Evolutionary conservation across 306 rosid species (phyloP).

Genomic region (Corylus avellana): DNA sequence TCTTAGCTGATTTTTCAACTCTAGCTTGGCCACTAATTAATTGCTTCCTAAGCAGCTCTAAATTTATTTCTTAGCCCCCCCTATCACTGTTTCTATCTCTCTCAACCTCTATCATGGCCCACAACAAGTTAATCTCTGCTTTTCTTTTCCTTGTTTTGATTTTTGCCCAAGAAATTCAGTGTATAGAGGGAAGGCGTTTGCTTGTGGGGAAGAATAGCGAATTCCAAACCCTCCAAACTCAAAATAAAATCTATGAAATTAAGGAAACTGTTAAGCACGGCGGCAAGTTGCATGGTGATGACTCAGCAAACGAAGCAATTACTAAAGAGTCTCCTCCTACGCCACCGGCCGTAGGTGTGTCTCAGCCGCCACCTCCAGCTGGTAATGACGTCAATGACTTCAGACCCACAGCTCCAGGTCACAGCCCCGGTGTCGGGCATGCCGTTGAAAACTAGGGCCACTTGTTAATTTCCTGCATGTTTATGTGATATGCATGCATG

Average conservation of each 20-base stretch:
- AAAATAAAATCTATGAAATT: background rate
- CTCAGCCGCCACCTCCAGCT: slow-evolving; percentile 28
- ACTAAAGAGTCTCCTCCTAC: slow-evolving; percentile 32
- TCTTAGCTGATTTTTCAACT: background rate
- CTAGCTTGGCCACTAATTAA: background rate
- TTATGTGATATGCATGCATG: background rate
- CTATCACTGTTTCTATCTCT: no score
- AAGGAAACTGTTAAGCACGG: background rate
- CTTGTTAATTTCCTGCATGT: background rate
- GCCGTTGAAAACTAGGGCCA: slow-evolving; percentile 43
- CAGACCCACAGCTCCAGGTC: slow-evolving; percentile 76
- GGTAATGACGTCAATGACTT: slow-evolving; percentile 32
- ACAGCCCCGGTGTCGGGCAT: slow-evolving; percentile 80
- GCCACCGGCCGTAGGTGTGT: slow-evolving; percentile 18
- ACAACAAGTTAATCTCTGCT: slow-evolving; percentile 13
- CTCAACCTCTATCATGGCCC: slow-evolving; percentile 28
- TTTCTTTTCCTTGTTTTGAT: slow-evolving; percentile 30
- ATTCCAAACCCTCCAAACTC: slow-evolving; percentile 18
- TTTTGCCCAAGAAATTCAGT: slow-evolving; percentile 9
- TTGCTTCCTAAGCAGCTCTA: background rate
- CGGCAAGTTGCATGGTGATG: background rate
- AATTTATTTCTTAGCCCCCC: background rate
- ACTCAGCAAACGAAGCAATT: background rate
- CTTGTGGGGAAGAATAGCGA: slow-evolving; percentile 6
- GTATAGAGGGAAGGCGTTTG: slow-evolving; percentile 40